phyloP scores from a whole-genome alignment of 768 basidiomycete species.

The Russula brevipes region DNA sequence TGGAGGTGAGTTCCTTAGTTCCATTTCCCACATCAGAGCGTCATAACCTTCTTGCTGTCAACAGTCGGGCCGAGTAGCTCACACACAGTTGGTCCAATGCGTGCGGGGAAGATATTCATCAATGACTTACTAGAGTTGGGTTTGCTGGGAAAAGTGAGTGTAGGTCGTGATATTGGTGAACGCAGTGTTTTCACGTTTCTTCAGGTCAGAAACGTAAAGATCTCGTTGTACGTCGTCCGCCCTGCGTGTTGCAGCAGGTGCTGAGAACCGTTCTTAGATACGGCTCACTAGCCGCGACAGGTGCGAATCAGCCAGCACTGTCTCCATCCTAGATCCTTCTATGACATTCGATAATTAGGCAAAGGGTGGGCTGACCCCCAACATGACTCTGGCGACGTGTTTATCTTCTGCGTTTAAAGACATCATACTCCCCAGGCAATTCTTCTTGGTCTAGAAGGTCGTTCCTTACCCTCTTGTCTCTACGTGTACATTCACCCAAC shows the following conservation, averaged over 20 bases:
- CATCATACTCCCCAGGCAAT: constrained; percentile 88
- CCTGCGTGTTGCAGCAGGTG: neutral
- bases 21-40: neutral
- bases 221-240: constrained; percentile 57
- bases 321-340: constrained; percentile 6
- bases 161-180: neutral
- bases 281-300: constrained; percentile 91
- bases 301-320: constrained; percentile 33
- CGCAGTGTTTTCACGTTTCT: constrained; percentile 4
- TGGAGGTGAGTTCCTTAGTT: constrained; percentile 51
- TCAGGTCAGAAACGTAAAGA: constrained; percentile 76
- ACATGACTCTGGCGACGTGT: constrained; percentile 6
- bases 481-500: neutral
- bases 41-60: neutral
- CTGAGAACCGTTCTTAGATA: constrained; percentile 45
- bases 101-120: constrained; percentile 86
- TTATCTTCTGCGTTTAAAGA: constrained; percentile 34
- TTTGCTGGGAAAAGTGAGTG: constrained; percentile 59
- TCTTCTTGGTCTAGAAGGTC: constrained; percentile 71
- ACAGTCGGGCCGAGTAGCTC: constrained; percentile 55
- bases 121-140: constrained; percentile 62
- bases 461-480: neutral
- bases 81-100: constrained; percentile 81
- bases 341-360: constrained; percentile 38
- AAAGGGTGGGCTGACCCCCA: constrained; percentile 55